phyloP scores from a whole-genome alignment of 2,329 filamentous ascomycete genomes.

The Knufia petricola region DNA sequence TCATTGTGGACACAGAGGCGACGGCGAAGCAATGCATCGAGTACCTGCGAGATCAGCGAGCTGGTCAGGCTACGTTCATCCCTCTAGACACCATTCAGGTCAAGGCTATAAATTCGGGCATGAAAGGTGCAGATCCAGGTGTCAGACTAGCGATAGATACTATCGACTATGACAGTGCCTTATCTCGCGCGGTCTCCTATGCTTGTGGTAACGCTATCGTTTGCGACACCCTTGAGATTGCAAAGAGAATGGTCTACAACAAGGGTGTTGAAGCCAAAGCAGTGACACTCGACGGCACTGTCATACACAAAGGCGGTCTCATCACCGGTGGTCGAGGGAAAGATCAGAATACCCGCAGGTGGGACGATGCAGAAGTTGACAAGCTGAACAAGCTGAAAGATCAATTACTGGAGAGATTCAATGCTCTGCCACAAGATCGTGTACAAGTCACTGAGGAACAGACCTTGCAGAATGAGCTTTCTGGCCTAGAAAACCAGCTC shows the following conservation, averaged over 20 bases:
- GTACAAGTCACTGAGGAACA: slow-evolving; percentile 71
- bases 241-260: slow-evolving; percentile 81
- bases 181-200: slow-evolving; percentile 88
- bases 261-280: slow-evolving; percentile 82
- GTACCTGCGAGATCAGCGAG: slow-evolving; percentile 82
- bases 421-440: slow-evolving; percentile 68
- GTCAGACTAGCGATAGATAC: slow-evolving; percentile 87
- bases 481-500: slow-evolving; percentile 68
- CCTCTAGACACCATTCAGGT: slow-evolving; percentile 97
- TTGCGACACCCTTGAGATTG: slow-evolving; percentile 76
- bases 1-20: slow-evolving; percentile 92
- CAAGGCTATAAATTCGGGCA: slow-evolving; percentile 74
- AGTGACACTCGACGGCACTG: slow-evolving; percentile 86
- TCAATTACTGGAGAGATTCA: slow-evolving; percentile 67
- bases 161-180: slow-evolving; percentile 79
- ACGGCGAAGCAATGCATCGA: slow-evolving; percentile 89
- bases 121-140: slow-evolving; percentile 79
- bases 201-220: slow-evolving; percentile 92
- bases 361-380: slow-evolving; percentile 83
- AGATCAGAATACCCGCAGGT: slow-evolving; percentile 67
- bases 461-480: slow-evolving; percentile 65
- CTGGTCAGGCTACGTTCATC: slow-evolving; percentile 84
- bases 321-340: slow-evolving; percentile 91
- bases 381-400: slow-evolving; percentile 68
- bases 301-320: slow-evolving; percentile 90